Percentiles rank a stretch among this genome's conserved stretches.
phyloP scores from a whole-genome alignment of 495 filamentous ascomycete genomes.

The Clohesyomyces aquaticus region DNA sequence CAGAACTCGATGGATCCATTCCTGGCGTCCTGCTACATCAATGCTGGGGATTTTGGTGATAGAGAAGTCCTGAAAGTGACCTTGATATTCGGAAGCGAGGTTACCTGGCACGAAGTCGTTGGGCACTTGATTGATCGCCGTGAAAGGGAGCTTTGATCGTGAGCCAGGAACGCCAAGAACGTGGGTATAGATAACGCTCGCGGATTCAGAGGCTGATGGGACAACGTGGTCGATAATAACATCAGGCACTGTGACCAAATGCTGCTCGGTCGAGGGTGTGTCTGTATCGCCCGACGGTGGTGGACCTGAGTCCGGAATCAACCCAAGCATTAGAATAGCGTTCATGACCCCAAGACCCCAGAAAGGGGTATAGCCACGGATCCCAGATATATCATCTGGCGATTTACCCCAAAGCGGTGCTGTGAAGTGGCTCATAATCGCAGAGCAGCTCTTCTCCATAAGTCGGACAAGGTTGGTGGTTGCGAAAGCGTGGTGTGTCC shows the following conservation, averaged over 20 bases:
- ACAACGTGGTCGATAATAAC: no score
- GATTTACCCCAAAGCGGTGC: constrained; percentile 25
- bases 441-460: constrained; percentile 26
- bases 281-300: not conserved
- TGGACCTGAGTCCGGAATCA: constrained; percentile 12
- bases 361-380: constrained; percentile 30
- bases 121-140: no score
- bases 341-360: constrained; percentile 27
- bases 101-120: not conserved
- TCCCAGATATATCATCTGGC: constrained; percentile 19
- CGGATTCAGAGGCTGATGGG: no score
- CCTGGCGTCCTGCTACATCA: constrained; percentile 10
- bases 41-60: constrained; percentile 12
- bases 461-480: constrained; percentile 15
- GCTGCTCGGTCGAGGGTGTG: not conserved
- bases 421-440: constrained; percentile 25
- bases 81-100: no score
- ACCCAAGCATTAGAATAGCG: constrained; percentile 7
- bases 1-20: constrained; percentile 23
- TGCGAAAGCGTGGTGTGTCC: constrained; percentile 18
- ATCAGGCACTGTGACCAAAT: not conserved
- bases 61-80: no score
- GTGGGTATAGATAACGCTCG: no score
- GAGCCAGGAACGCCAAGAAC: no score
- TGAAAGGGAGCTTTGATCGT: no score